Evolutionary conservation across 2,329 filamentous ascomycete species (phyloP), one percentile per base, ranked within the genome.

Genomic region (Colletotrichum paranaense): DNA sequence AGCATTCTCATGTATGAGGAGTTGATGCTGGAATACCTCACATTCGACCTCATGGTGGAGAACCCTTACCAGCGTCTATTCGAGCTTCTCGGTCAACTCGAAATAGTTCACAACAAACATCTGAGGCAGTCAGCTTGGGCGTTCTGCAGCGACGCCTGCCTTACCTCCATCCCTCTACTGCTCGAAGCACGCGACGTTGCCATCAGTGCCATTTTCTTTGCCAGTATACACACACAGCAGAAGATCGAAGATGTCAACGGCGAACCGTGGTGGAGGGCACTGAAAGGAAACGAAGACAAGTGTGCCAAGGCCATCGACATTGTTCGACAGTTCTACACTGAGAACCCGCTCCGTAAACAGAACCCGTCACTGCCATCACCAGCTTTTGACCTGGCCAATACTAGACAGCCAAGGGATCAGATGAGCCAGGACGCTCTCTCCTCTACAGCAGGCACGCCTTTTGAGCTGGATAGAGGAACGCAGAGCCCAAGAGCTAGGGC

Each of bases 1-100:
- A 97, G 93, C 72, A 97, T 99, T 70, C 86, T 98, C 16, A 92
- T 93, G 76, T 95, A 97, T 80, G 97, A 99, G 84, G 97, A 98
- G 81, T 87, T 96, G 56, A 93, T 99, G 85, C 89, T 99, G 19
- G 97, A 98, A 82, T 91, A 92, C 58, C 87, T 99, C 22, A 98
- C 95, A 73, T 99, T 99, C 82, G 97, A 99, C 81, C 87, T 99
- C 58, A 94, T 95, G 82, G 88, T 98, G 32, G 94, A 97, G 76
- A 94, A 95, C 73, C 96, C 97, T 0, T 97, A 98, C 81, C 92
- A 92, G 72, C 90, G 93, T 72, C 90, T 98, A 32, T 97, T 94
- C 82, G 91, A 96, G 68, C 92, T 95, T 79, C 89, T 98, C 38
- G 90, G 91, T 67, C 92, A 90, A 79, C 90, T 97, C 74, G 88